Evolutionary conservation across 169 alveolate genomes (phyloP).

Genomic region (Plasmodium inui): DNA sequence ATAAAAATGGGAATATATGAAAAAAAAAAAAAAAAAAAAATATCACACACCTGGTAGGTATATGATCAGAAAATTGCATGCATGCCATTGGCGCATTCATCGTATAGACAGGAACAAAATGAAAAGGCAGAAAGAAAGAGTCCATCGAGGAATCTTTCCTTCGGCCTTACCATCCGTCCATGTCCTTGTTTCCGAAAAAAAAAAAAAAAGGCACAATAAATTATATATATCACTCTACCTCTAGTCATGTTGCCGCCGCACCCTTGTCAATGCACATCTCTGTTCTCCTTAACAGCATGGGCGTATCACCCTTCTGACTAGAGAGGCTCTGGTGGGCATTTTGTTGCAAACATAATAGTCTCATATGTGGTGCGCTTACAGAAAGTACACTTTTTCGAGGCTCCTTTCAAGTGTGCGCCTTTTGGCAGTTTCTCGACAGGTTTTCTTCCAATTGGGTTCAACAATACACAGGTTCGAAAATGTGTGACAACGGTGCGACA

Average conservation of each 20-base stretch:
- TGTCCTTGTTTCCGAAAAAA: not conserved
- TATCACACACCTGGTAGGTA: not conserved
- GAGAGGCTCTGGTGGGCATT: too few relatives aligned
- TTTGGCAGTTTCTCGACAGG: too few relatives aligned
- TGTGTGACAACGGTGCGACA: too few relatives aligned
- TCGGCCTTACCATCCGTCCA: not conserved
- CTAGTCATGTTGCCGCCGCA: not conserved
- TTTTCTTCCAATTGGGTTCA: too few relatives aligned
- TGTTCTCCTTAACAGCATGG: not conserved
- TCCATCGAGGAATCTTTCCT: not conserved
- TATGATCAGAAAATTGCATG: not conserved
- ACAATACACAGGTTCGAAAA: too few relatives aligned
- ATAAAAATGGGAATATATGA: not conserved
- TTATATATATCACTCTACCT: not conserved
- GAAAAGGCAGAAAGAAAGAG: not conserved
- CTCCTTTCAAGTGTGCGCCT: too few relatives aligned
- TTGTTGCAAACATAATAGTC: too few relatives aligned
- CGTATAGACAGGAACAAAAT: not conserved
- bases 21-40: conserved; percentile 1
- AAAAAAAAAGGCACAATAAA: not conserved
- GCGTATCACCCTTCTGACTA: too few relatives aligned
- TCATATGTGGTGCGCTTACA: too few relatives aligned
- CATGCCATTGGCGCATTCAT: not conserved
- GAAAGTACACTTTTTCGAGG: too few relatives aligned
- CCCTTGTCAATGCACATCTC: not conserved